Evolutionary conservation across 192 early-diverging fungal genomes (phyloP).

Genomic region (Rhizophagus clarus): DNA sequence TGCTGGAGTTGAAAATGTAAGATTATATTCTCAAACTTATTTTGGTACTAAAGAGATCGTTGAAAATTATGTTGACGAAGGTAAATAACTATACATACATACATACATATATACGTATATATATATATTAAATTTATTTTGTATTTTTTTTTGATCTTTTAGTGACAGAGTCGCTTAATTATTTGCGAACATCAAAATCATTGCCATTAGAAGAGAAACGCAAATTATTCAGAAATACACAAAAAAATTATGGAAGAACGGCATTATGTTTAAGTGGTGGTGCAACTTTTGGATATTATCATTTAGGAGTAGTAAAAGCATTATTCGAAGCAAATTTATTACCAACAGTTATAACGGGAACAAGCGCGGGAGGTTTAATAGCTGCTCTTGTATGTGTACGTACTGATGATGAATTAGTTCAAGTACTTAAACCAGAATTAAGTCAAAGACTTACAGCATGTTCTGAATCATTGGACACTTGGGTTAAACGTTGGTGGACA

Average conservation of each 20-base stretch:
- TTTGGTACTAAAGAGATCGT: constrained; percentile 74
- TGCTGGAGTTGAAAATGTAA: constrained; percentile 74
- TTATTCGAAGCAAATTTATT: constrained; percentile 68
- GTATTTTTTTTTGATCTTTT: background rate
- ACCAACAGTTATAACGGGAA: constrained; percentile 80
- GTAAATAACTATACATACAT: no score
- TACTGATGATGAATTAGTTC: constrained; percentile 65
- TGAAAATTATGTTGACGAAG: constrained; percentile 71
- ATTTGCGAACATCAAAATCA: constrained; percentile 36
- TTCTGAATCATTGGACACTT: constrained; percentile 42
- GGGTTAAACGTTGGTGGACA: constrained; percentile 43
- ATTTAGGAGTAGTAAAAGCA: constrained; percentile 72
- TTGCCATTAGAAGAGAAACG: constrained; percentile 60
- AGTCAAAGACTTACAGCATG: constrained; percentile 56
- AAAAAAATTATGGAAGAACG: constrained; percentile 71
- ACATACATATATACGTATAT: no score
- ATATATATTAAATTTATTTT: no score
- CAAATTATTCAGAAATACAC: constrained; percentile 61
- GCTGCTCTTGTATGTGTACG: constrained; percentile 70
- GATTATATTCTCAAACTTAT: constrained; percentile 73
- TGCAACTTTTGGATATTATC: constrained; percentile 69
- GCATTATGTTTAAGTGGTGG: constrained; percentile 82
- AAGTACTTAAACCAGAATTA: constrained; percentile 60
- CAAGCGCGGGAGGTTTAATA: constrained; percentile 64
- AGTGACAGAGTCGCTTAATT: constrained; percentile 53